These are phyloP conservation scores for Epicoccum sorghinum DNA, from an alignment of 2,329 filamentous ascomycete genomes.

Conservation along the genomic window DNA sequence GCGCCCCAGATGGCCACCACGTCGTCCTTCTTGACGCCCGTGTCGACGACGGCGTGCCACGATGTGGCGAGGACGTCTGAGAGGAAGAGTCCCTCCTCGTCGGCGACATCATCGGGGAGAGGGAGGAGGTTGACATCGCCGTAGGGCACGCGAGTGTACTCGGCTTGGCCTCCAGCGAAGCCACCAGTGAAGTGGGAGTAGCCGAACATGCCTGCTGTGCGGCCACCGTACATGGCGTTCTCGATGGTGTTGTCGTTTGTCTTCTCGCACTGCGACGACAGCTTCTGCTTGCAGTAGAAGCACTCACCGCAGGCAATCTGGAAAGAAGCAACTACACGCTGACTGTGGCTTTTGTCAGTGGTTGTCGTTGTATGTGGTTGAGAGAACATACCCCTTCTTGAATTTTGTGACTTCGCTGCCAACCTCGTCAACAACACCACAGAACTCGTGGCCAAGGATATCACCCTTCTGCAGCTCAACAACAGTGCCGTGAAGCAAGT, in stretches of 20 bases:
- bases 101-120: constrained; percentile 78
- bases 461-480: constrained; percentile 59
- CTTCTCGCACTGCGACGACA: constrained; percentile 78
- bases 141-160: constrained; percentile 82
- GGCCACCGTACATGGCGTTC: constrained; percentile 78
- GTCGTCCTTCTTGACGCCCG: constrained; percentile 77
- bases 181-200: constrained; percentile 78
- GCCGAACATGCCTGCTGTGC: constrained; percentile 70
- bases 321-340: constrained; percentile 81
- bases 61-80: constrained; percentile 81
- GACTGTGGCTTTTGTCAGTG: constrained; percentile 36
- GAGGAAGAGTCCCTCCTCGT: constrained; percentile 82
- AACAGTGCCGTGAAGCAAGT: constrained; percentile 58
- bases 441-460: constrained; percentile 60
- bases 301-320: constrained; percentile 77
- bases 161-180: constrained; percentile 85
- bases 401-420: constrained; percentile 52
- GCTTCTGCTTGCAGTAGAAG: constrained; percentile 78
- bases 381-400: constrained; percentile 46
- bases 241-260: constrained; percentile 76
- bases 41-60: constrained; percentile 84
- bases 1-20: constrained; percentile 86
- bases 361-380: background rate
- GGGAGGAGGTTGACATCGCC: constrained; percentile 82
- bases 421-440: constrained; percentile 56